phyloP scores from a whole-genome alignment of 2,329 filamentous ascomycete genomes.

The Stagonosporopsis vannaccii region DNA sequence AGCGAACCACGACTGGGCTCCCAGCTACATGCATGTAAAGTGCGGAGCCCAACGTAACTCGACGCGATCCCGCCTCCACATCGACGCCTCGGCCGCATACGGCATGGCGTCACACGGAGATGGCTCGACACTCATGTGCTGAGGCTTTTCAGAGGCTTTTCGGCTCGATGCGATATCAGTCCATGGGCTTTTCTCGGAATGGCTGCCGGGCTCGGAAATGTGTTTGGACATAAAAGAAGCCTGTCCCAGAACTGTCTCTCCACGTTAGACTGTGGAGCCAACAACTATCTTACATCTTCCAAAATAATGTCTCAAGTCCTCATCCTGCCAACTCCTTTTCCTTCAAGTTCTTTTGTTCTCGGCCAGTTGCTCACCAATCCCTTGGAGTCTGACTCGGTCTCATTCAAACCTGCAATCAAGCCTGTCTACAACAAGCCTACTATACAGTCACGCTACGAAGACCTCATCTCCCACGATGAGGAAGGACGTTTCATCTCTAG shows the following conservation, averaged over 20 bases:
- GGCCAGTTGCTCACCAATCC: constrained; percentile 43
- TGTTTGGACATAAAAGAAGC: constrained; percentile 7
- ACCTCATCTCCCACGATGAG: constrained; percentile 29
- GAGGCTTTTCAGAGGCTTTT: neutral
- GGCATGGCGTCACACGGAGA: constrained; percentile 19
- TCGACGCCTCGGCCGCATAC: constrained; percentile 15
- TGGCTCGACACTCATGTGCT: constrained; percentile 19
- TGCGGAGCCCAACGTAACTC: constrained; percentile 11
- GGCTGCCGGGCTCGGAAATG: constrained; percentile 3
- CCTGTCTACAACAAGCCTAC: constrained; percentile 14
- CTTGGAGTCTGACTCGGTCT: constrained; percentile 22
- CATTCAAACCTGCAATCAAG: constrained; percentile 22
- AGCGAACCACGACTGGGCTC: constrained; percentile 13
- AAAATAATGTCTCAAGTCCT: constrained; percentile 32
- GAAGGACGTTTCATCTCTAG: constrained; percentile 29
- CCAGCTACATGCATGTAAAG: constrained; percentile 14
- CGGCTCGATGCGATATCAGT: constrained; percentile 14
- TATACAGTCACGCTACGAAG: constrained; percentile 23
- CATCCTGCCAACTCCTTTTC: constrained; percentile 34
- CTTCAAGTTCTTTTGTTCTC: constrained; percentile 28
- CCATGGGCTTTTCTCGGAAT: constrained; percentile 3
- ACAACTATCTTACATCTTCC: neutral
- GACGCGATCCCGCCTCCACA: constrained; percentile 16
- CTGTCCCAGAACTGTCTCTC: neutral
- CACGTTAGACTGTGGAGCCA: constrained; percentile 2